Percentiles rank a stretch among this genome's conserved stretches.
Evolutionary conservation across 2,329 filamentous ascomycete genomes (phyloP).

Genomic region (Hymenoscyphus fraxineus): DNA sequence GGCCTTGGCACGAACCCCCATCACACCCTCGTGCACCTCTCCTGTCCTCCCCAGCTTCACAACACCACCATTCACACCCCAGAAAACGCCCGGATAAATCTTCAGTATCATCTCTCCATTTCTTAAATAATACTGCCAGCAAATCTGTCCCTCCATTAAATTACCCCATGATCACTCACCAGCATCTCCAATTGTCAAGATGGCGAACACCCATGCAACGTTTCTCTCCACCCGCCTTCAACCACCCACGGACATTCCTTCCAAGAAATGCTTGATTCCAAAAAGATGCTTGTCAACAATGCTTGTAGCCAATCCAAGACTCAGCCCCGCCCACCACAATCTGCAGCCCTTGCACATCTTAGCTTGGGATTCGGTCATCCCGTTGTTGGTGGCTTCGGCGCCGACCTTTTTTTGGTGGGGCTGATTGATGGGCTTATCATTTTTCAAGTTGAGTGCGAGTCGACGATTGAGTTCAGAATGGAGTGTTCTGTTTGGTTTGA

Average conservation of each 20-base stretch:
- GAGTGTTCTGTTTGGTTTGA: too few relatives aligned
- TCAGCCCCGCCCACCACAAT: neutral
- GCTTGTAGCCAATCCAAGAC: constrained; percentile 5
- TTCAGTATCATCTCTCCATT: neutral
- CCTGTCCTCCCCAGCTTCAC: neutral
- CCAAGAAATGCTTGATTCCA: constrained; percentile 1
- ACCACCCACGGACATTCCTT: constrained; percentile 1
- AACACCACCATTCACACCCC: neutral
- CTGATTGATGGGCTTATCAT: neutral
- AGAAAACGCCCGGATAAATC: neutral
- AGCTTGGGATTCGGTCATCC: neutral
- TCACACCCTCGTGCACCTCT: neutral
- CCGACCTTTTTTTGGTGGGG: neutral
- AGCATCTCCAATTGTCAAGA: neutral
- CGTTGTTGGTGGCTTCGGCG: constrained; percentile 1
- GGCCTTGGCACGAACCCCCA: neutral
- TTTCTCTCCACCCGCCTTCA: neutral
- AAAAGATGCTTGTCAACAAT: neutral
- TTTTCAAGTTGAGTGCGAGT: too few relatives aligned
- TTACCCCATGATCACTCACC: neutral
- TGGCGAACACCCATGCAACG: neutral
- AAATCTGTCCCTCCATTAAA: neutral
- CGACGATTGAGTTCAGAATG: too few relatives aligned
- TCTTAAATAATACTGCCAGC: neutral
- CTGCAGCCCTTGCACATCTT: neutral